Percentiles rank a stretch among this genome's conserved stretches.
These are phyloP conservation scores for Coniochaeta ligniaria DNA, from an alignment of 2,329 filamentous ascomycete genomes.

Conservation along the genomic window DNA sequence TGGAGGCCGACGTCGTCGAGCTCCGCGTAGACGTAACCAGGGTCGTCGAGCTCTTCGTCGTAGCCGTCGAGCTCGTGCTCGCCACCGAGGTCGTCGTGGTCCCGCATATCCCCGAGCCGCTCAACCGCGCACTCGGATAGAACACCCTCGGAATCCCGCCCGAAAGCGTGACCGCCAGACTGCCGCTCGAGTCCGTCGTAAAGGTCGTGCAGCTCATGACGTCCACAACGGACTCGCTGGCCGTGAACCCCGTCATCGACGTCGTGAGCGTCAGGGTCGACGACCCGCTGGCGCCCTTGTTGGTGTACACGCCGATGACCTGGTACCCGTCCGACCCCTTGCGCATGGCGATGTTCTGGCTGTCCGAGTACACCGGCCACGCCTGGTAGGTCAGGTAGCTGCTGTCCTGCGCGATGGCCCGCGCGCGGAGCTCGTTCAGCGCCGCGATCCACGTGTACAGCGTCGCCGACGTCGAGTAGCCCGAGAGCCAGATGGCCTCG, in stretches of 20 bases:
- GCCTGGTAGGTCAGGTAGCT: constrained; percentile 31
- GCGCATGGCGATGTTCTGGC: constrained; percentile 33
- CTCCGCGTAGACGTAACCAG: constrained; percentile 2
- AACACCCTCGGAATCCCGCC: constrained; percentile 34
- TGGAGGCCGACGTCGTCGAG: constrained; percentile 1
- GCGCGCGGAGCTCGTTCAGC: constrained; percentile 43
- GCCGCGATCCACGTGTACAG: constrained; percentile 37
- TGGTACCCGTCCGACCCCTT: constrained; percentile 31
- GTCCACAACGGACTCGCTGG: constrained; percentile 27
- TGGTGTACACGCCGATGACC: constrained; percentile 32
- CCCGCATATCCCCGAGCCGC: constrained; percentile 26
- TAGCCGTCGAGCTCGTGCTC: constrained; percentile 2
- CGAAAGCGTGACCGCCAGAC: constrained; percentile 33
- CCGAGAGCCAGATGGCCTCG: constrained; percentile 41
- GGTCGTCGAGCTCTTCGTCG: constrained; percentile 4
- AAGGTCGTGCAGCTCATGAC: constrained; percentile 33
- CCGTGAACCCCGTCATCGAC: constrained; percentile 28
- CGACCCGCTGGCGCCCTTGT: constrained; percentile 25
- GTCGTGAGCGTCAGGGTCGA: constrained; percentile 23
- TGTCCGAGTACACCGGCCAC: constrained; percentile 29
- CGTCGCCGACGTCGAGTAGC: constrained; percentile 31
- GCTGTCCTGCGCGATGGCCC: constrained; percentile 28
- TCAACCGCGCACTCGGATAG: constrained; percentile 25
- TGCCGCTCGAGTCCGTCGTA: constrained; percentile 33
- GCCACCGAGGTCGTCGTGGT: constrained; percentile 3